Percentiles rank a stretch among this genome's conserved stretches.
Conservation (phyloP, 1,284 basidiomycete genomes). For the Phlebopus sp. region DNA sequence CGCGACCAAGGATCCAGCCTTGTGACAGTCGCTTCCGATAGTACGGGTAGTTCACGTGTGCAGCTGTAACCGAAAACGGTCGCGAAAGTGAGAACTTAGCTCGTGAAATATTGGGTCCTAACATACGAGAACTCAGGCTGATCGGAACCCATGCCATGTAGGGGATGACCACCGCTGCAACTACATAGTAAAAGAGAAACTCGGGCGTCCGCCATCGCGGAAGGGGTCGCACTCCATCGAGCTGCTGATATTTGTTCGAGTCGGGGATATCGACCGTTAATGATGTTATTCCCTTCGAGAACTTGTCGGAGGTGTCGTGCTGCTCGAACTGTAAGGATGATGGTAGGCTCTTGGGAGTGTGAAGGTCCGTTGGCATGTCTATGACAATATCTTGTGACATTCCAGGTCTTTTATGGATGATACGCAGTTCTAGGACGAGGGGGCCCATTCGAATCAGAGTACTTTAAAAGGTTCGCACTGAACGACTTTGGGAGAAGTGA, state of each 20-base stretch:
- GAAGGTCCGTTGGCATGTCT: conserved; percentile 34
- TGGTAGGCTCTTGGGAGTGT: conserved; percentile 2
- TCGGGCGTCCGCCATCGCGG: conserved; percentile 80
- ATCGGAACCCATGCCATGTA: conserved; percentile 82
- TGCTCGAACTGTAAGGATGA: conserved; percentile 18
- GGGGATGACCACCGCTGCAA: conserved; percentile 65
- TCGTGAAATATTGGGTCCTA: neutral
- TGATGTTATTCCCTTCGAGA: conserved; percentile 34
- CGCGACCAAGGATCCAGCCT: conserved; percentile 69
- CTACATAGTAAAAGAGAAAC: conserved; percentile 76
- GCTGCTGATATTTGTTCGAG: conserved; percentile 27
- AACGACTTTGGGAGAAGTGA: neutral
- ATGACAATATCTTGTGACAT: conserved; percentile 28
- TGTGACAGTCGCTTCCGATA: conserved; percentile 61
- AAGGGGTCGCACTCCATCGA: conserved; percentile 30
- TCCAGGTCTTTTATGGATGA: neutral
- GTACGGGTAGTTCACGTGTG: conserved; percentile 70
- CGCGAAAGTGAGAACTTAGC: conserved; percentile 1
- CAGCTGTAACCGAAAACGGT: conserved; percentile 41
- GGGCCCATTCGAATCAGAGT: too few species aligned
- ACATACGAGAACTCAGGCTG: conserved; percentile 72
- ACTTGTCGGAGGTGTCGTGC: conserved; percentile 2
- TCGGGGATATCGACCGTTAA: conserved; percentile 51
- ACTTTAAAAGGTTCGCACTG: too few species aligned
- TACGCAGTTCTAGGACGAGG: neutral